Conservation (phyloP, 2,329 filamentous ascomycete species). For the Penicillium palitans region DNA sequence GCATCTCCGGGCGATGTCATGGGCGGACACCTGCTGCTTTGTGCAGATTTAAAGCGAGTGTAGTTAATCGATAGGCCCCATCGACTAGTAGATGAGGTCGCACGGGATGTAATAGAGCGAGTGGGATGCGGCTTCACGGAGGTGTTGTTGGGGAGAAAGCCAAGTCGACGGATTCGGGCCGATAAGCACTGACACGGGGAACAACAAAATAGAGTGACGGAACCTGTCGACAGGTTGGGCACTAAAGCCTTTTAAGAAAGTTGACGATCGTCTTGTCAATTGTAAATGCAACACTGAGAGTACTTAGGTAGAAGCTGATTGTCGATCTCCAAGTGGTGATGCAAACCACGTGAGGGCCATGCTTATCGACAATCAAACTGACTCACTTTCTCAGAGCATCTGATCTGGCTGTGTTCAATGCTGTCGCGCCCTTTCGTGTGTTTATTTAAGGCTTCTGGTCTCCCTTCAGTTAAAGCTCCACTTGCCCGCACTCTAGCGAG, state of each 20-base stretch:
- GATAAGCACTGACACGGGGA: constrained; percentile 9
- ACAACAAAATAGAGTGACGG: constrained; percentile 1
- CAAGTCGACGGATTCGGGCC: constrained; percentile 18
- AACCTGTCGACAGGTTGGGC: background rate
- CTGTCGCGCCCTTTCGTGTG: constrained; percentile 16
- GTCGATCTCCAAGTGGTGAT: constrained; percentile 20
- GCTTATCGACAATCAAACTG: constrained; percentile 24
- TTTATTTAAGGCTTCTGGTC: constrained; percentile 20
- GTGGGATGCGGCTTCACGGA: constrained; percentile 9
- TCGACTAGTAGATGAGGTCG: constrained; percentile 24
- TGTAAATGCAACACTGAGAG: background rate
- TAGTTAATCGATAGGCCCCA: constrained; percentile 31
- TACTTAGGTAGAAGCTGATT: constrained; percentile 5
- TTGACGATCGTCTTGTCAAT: background rate
- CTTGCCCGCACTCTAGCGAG: constrained; percentile 18
- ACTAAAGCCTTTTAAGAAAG: background rate
- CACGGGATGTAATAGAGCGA: constrained; percentile 4
- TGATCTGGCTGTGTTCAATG: constrained; percentile 24
- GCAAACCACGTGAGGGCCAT: constrained; percentile 28
- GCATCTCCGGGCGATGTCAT: constrained; percentile 70
- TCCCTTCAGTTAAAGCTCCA: constrained; percentile 13
- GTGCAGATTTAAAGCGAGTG: constrained; percentile 22
- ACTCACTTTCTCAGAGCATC: constrained; percentile 11
- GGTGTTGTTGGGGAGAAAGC: constrained; percentile 23
- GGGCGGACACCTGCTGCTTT: constrained; percentile 51